phyloP scores from a whole-genome alignment of 2,329 filamentous ascomycete species.

The Sclerotiophoma versabilis region DNA sequence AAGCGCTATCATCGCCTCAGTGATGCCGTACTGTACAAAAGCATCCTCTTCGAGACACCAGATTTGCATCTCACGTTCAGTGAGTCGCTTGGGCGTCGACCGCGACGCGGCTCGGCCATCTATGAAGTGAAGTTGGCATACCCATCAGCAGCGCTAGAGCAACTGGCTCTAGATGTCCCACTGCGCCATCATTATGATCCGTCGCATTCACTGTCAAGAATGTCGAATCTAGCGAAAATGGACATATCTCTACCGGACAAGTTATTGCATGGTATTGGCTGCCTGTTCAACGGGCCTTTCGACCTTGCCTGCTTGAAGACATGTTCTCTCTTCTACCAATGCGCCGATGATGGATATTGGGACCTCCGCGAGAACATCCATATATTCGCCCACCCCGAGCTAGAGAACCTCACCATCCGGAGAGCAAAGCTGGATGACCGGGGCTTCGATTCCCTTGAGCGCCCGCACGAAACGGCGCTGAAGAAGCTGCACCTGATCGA shows the following conservation, averaged over 20 bases:
- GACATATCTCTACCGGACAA: conserved; percentile 42
- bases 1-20: conserved; percentile 40
- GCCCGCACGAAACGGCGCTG: conserved; percentile 38
- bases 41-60: conserved; percentile 41
- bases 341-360: conserved; percentile 42
- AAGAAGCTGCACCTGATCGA: conserved; percentile 40
- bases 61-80: conserved; percentile 45
- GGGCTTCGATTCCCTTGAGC: conserved; percentile 41
- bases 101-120: conserved; percentile 43
- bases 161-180: conserved; percentile 39
- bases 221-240: conserved; percentile 44
- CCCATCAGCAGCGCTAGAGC: conserved; percentile 40
- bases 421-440: conserved; percentile 42
- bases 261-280: conserved; percentile 40
- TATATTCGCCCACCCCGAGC: conserved; percentile 42
- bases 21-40: conserved; percentile 43
- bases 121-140: conserved; percentile 42
- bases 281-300: conserved; percentile 44
- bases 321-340: conserved; percentile 43
- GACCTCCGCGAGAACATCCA: conserved; percentile 45
- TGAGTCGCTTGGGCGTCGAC: conserved; percentile 40
- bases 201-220: conserved; percentile 42
- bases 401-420: conserved; percentile 38
- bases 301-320: conserved; percentile 42
- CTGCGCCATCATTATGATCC: conserved; percentile 39